Base-by-base conservation (phyloP, 2,329 filamentous ascomycete species). In the Lojkania enalia region DNA sequence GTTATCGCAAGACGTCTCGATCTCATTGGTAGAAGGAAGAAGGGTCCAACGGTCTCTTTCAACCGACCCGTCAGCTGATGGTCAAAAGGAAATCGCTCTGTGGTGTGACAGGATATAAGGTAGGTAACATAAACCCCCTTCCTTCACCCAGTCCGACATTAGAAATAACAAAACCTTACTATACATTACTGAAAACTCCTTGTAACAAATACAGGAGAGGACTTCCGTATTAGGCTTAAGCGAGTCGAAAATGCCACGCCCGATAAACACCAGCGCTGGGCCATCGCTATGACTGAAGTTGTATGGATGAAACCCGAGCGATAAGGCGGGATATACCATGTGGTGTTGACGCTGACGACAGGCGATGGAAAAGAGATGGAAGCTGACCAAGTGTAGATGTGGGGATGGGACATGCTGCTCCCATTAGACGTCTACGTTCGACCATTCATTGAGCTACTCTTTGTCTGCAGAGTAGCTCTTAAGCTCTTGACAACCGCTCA, bases 401-500 rank as follows among this genome's bases (percentile, higher is more conserved):
- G 23, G 23, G 23, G 23, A 27, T 27, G 23, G 23, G 23, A n/a
- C 23, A 27, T 27, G 23, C 7, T 27, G 23, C 23, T 27, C 23
- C 7, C 7, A 9, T 27, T 7, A 7, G 23, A 7, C 23, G 23
- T n/a, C 23, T 27, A n/a, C n/a, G 23, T 27, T 27, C 7, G 23
- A 27, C 23, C 23, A 27, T 27, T 27, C 7, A 27, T 27, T 7
- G 7, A n/a, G 23, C 23, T 7, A n/a, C n/a, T 7, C 23, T 9
- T 27, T 7, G n/a, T 9, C n/a, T 7, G 23, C n/a, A 27, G 23
- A n/a, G 30, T 33, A 6, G 30, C 9, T 11, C 7, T 47, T 39
- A 55, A 20, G 63, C 62, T 30, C 66, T 55, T 20, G 73, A 66
- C 32, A 77, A 57, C 48, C 71, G 72, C 46, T 77, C 74, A 18